Conservation (phyloP, 495 filamentous ascomycete species). For the Aspergillus nanangensis region DNA sequence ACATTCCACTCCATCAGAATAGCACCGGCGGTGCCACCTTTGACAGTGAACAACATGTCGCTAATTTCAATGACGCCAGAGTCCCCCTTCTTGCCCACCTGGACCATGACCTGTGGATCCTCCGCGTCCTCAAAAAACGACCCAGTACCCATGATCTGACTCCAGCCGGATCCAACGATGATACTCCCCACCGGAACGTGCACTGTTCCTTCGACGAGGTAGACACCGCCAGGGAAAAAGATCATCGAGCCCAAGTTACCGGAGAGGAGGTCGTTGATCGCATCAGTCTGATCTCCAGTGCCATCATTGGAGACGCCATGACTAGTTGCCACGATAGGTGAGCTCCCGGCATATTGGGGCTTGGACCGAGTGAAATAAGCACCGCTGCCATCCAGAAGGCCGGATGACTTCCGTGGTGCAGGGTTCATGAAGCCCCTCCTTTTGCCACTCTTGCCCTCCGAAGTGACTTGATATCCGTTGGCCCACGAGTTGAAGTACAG, state of each 20-base stretch:
- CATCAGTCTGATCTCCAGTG: slow-evolving; percentile 18
- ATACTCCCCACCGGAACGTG: slow-evolving; percentile 41
- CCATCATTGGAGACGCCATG: slow-evolving; percentile 2
- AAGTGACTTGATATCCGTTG: too few relatives aligned
- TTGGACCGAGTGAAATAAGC: neutral
- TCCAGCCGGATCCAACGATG: slow-evolving; percentile 47
- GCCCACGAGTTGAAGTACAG: neutral
- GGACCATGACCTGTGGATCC: slow-evolving; percentile 48
- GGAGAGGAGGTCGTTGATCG: slow-evolving; percentile 44
- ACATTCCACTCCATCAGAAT: slow-evolving; percentile 81
- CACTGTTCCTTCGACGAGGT: slow-evolving; percentile 49
- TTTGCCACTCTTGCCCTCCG: too few relatives aligned
- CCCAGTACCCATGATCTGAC: slow-evolving; percentile 40
- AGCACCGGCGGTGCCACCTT: slow-evolving; percentile 71
- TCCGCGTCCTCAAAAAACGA: slow-evolving; percentile 41
- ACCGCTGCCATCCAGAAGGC: neutral
- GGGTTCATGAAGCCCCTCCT: too few relatives aligned
- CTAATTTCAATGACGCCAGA: slow-evolving; percentile 49
- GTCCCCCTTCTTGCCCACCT: slow-evolving; percentile 47
- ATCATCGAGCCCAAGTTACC: slow-evolving; percentile 32
- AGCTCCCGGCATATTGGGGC: neutral
- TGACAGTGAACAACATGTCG: slow-evolving; percentile 46
- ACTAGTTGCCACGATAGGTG: neutral
- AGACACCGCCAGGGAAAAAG: slow-evolving; percentile 55
- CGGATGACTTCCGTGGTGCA: too few relatives aligned